Base-by-base conservation (phyloP, 148 eudicot species). In the Camellia sinensis region DNA sequence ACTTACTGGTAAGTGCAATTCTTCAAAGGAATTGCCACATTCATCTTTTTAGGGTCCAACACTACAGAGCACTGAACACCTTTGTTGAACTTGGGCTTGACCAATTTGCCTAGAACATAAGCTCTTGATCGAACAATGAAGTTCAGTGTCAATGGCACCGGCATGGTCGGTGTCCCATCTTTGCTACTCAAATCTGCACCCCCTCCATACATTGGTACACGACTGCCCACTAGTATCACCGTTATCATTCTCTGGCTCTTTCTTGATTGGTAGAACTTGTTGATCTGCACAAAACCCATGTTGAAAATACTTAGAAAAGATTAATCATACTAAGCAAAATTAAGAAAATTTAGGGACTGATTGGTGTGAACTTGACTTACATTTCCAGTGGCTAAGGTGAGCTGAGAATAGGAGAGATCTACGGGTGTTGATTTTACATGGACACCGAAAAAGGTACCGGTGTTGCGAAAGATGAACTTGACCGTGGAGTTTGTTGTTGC, bases 391-490 rank as follows among this genome's bases (percentile, higher is more conserved):
- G 94, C 99, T 7, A 96, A 17, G 40, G 77, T 61, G 64, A 93
- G 84, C 17, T 89, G 76, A 37, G 85, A 78, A 53, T 82, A 91
- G 12, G 87, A 83, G 50, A 95, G 89, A 78, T 85, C 85, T 21
- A 95, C 44, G n/a, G 94, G 89, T 7, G 97, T 82, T 0, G 99
- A 87, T 7, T 88, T 79, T 11, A 95, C 97, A 80, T 93, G 99
- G 21, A 93, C 86, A 0, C 99, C 99, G 69, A 95, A 95, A 67
- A 95, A 95, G 13, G 97, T 90, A 52, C 93, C 99, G n/a, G 63
- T 87, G 81, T 95, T 95, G 18, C 80, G 84, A 71, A 89, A 92
- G 67, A 73, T 79, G 8, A 93, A 50, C 78, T 87, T 93, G 67
- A 95, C 81, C 12, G 99, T 93, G 40, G 93, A 86, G 82, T 95